These are phyloP conservation scores for Dendrocalamus sinicus DNA, from an alignment of 176 grass and related monocot genomes.

Conservation along the genomic window DNA sequence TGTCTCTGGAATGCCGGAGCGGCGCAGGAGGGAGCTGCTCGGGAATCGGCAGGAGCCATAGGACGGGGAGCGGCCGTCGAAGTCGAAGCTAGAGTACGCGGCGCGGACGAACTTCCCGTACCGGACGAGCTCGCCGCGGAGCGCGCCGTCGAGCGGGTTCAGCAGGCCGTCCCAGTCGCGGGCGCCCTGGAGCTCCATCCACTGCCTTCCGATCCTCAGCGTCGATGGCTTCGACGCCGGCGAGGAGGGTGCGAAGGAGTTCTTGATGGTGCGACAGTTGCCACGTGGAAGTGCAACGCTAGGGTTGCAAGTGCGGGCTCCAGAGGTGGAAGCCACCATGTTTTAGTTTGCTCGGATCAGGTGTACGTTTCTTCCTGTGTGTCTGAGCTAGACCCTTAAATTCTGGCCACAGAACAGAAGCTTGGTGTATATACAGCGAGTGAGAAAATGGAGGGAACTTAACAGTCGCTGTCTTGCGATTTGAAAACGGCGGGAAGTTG, in stretches of 20 bases:
- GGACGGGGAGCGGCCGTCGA: conserved; percentile 32
- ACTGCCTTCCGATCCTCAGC: conserved; percentile 43
- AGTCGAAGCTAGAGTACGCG: conserved; percentile 56
- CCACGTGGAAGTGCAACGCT: background rate
- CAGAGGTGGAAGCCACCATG: conserved; percentile 46
- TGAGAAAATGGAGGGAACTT: background rate
- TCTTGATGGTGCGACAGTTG: background rate
- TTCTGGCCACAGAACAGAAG: background rate
- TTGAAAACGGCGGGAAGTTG: conserved; percentile 48
- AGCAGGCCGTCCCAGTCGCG: conserved; percentile 59
- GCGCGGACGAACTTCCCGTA: conserved; percentile 61
- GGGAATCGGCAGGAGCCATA: conserved; percentile 59
- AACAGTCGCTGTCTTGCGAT: background rate
- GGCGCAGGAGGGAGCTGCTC: conserved; percentile 41
- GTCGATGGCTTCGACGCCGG: background rate
- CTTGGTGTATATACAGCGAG: conserved; percentile 9
- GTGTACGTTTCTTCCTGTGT: background rate
- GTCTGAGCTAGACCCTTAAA: background rate
- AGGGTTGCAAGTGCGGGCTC: conserved; percentile 25
- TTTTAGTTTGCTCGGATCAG: background rate
- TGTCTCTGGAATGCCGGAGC: conserved; percentile 33
- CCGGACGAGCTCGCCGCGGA: conserved; percentile 56
- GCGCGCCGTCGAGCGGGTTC: conserved; percentile 52
- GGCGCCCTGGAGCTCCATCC: conserved; percentile 55
- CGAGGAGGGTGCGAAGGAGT: conserved; percentile 15